Evolutionary conservation across 75 land plant genomes (phyloP).

Genomic region (Pinus tabuliformis): DNA sequence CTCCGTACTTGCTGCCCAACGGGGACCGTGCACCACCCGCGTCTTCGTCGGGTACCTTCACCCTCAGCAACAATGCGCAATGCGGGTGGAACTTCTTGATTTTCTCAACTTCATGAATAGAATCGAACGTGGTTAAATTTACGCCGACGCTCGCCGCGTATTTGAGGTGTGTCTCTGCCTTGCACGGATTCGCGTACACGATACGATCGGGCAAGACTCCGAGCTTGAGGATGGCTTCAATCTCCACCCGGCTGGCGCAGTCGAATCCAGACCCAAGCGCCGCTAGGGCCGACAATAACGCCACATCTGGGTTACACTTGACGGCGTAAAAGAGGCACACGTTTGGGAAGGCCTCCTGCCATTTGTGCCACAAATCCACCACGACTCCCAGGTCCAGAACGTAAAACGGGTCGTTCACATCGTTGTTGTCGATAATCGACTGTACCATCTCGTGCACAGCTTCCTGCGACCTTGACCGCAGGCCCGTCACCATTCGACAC

Average conservation of each 20-base stretch:
- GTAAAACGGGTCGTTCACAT: constrained; percentile 12
- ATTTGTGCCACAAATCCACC: no score
- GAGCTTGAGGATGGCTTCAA: constrained; percentile 28
- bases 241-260: constrained; percentile 52
- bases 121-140: constrained; percentile 43
- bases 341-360: no score
- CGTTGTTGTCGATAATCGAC: constrained; percentile 17
- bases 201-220: constrained; percentile 27
- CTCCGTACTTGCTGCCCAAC: constrained; percentile 49
- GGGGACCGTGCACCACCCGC: constrained; percentile 16
- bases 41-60: constrained; percentile 28
- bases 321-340: not conserved
- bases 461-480: not conserved
- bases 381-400: no score
- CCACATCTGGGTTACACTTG: constrained; percentile 44
- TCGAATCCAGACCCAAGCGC: constrained; percentile 46
- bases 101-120: constrained; percentile 34
- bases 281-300: constrained; percentile 24
- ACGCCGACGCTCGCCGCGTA: constrained; percentile 42
- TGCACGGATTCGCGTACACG: constrained; percentile 54
- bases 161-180: constrained; percentile 29
- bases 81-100: constrained; percentile 27
- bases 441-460: constrained; percentile 6
- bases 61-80: constrained; percentile 13
- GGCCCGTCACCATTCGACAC: not conserved